Evolutionary conservation across 1,284 basidiomycete genomes (phyloP).

Genomic region (Trichosporon faecale): DNA sequence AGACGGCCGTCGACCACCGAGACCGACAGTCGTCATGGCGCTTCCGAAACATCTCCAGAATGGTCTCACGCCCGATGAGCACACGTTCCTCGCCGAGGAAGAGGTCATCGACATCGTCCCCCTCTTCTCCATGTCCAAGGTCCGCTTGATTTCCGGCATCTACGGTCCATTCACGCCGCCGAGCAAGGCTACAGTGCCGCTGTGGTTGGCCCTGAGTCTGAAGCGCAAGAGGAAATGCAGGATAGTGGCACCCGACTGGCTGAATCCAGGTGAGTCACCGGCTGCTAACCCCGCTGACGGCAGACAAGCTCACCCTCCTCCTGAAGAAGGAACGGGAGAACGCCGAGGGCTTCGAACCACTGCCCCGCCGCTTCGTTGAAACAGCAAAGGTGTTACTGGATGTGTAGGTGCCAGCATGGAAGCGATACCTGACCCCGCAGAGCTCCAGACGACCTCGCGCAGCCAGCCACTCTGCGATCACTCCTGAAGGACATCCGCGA

Average conservation of each 20-base stretch:
- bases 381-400: conserved; percentile 85
- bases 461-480: conserved; percentile 74
- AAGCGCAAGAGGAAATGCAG: conserved; percentile 92
- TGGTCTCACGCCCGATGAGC: conserved; percentile 60
- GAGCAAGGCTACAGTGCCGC: conserved; percentile 71
- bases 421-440: conserved; percentile 53
- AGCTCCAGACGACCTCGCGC: conserved; percentile 81
- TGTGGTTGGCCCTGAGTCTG: conserved; percentile 92
- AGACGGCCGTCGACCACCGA: neutral
- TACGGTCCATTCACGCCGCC: conserved; percentile 93
- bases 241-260: conserved; percentile 84
- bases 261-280: conserved; percentile 67
- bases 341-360: conserved; percentile 65
- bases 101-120: conserved; percentile 77
- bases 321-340: conserved; percentile 66
- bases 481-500: conserved; percentile 91
- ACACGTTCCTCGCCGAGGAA: conserved; percentile 80
- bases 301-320: conserved; percentile 73
- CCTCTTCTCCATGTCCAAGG: conserved; percentile 78
- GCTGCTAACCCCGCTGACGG: neutral
- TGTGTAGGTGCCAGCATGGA: conserved; percentile 61
- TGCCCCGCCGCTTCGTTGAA: conserved; percentile 85
- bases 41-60: conserved; percentile 51
- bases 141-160: conserved; percentile 81
- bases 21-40: conserved; percentile 43